A percentile compares a stretch with the other conserved stretches of the same genome.
Conservation (phyloP, 768 basidiomycete genomes). For the Lactifluus rugatus region DNA sequence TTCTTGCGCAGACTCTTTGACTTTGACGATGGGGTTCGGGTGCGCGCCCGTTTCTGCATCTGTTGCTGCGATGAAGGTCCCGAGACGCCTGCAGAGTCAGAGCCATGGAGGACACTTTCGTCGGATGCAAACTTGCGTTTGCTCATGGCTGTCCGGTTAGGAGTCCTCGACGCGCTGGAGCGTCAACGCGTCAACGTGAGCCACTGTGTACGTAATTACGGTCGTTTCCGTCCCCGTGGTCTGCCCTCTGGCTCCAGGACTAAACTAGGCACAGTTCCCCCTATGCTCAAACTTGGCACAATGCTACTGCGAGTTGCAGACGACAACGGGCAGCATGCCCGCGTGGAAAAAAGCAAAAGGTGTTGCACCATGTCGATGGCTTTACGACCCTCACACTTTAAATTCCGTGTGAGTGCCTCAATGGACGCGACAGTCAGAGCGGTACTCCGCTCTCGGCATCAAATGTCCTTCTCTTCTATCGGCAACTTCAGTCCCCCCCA, state of each 20-base stretch:
- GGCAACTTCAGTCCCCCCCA: background rate
- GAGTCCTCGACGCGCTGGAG: background rate
- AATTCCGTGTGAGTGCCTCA: too few relatives aligned
- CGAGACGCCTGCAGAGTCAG: constrained; percentile 12
- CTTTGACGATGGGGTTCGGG: constrained; percentile 10
- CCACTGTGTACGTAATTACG: background rate
- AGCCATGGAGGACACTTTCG: constrained; percentile 5
- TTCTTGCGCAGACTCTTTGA: constrained; percentile 24
- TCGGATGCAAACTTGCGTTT: constrained; percentile 21
- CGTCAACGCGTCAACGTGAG: background rate
- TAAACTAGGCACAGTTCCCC: background rate
- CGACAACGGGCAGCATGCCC: background rate
- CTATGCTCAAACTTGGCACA: background rate
- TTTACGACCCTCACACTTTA: too few relatives aligned
- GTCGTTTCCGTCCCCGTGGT: background rate
- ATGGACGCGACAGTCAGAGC: too few relatives aligned
- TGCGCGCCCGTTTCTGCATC: background rate
- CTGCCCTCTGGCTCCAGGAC: background rate
- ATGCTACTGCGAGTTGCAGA: background rate
- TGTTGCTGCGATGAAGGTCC: constrained; percentile 3
- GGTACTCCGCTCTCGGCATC: background rate
- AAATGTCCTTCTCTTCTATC: background rate
- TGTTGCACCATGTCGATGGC: too few relatives aligned
- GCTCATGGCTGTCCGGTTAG: constrained; percentile 13
- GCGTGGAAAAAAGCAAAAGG: too few relatives aligned